Conservation (phyloP, 441 rosid genomes). For the Populus hybrid region DNA sequence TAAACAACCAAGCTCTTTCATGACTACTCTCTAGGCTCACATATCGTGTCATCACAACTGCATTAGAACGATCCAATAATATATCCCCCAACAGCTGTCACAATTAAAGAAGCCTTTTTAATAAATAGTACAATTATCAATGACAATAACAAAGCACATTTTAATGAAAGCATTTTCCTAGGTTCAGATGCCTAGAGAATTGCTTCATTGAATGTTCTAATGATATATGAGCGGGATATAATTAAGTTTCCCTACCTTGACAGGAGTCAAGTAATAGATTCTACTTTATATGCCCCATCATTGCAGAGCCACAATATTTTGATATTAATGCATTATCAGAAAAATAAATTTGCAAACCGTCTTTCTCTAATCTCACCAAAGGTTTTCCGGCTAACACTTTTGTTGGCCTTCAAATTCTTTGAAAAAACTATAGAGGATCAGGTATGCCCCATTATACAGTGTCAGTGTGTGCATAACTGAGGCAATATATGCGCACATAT, state of each 20-base stretch:
- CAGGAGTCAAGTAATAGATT: constrained; percentile 20
- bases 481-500: not conserved
- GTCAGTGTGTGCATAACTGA: not conserved
- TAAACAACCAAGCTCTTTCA: too few species aligned
- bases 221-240: not conserved
- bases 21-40: constrained; percentile 27
- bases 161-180: not conserved
- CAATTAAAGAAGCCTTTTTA: constrained; percentile 36
- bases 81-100: constrained; percentile 35
- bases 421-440: not conserved
- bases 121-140: not conserved
- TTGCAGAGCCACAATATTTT: too few species aligned
- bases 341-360: not conserved
- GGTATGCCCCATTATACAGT: not conserved
- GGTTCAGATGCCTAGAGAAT: not conserved
- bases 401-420: not conserved
- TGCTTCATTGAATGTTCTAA: not conserved
- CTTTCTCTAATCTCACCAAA: not conserved
- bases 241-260: constrained; percentile 43
- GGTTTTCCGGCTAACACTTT: not conserved
- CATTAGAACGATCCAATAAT: constrained; percentile 89
- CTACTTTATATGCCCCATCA: not conserved
- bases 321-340: too few species aligned
- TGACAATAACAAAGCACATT: constrained; percentile 1
- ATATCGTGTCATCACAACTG: constrained; percentile 84